phyloP scores from a whole-genome alignment of 495 filamentous ascomycete species.

The Podospora didyma region DNA sequence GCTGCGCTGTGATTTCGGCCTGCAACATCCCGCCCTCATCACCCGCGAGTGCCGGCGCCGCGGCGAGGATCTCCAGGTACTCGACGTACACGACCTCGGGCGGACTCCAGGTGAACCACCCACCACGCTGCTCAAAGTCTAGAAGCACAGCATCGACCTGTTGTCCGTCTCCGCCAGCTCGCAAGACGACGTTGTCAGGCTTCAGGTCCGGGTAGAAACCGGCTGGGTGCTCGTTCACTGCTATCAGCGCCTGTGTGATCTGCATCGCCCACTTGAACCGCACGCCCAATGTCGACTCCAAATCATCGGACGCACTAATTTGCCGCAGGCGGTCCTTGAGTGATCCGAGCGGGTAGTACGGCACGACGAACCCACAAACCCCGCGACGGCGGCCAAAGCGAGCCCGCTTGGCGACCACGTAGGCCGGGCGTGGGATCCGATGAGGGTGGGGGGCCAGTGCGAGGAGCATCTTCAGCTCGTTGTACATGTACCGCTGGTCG shows the following conservation, averaged over 20 bases:
- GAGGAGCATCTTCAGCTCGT: conserved; percentile 37
- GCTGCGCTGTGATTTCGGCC: background rate
- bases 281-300: too few species aligned
- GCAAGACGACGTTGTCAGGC: conserved; percentile 31
- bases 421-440: conserved; percentile 21
- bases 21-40: background rate
- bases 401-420: conserved; percentile 26
- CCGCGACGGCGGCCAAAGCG: conserved; percentile 29
- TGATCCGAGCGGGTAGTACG: conserved; percentile 26
- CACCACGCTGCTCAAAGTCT: conserved; percentile 32
- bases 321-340: conserved; percentile 21
- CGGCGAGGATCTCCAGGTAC: conserved; percentile 21
- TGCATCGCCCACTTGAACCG: conserved; percentile 4
- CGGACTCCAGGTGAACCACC: conserved; percentile 26
- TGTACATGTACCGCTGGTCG: conserved; percentile 31
- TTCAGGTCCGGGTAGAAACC: conserved; percentile 37
- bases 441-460: conserved; percentile 27
- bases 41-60: background rate
- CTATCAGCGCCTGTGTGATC: conserved; percentile 25
- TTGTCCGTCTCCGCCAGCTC: background rate
- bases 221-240: conserved; percentile 20
- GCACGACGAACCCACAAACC: conserved; percentile 32
- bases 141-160: conserved; percentile 20
- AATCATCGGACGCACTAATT: background rate
- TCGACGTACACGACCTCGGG: conserved; percentile 31